Evolutionary conservation across 257 asterid species (phyloP), one percentile per base, ranked within the genome.

Genomic region (Solanum arcanum): DNA sequence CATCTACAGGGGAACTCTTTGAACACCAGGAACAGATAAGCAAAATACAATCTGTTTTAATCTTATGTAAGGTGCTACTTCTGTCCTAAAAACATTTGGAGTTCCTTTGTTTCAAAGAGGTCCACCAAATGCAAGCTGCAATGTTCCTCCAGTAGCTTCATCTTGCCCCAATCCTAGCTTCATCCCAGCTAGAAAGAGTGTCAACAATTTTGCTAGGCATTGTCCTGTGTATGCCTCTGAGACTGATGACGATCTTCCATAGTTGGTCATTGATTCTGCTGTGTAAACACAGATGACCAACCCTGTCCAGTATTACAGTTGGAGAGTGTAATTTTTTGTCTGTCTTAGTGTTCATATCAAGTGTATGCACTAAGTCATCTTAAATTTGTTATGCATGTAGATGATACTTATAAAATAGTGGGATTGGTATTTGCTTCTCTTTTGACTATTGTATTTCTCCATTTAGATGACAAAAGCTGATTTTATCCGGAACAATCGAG

Each of bases 401-500:
- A 86, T 87, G 23, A 82, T 74, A 85, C 73, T 88, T 42, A 23
- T 77, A 84, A 72, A 76, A n/a, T 49, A 9, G 60, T 90, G 52
- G 73, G 76, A 75, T 86, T 44, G 83, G 82, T 37, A 75, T 15
- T 21, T 44, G 82, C 46, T 81, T 85, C 52, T 64, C 78, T 86
- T 90, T 87, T 91, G 91, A 91, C 56, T 70, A 83, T 90, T 91
- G 91, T 84, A 84, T 92, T 91, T 91, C 88, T 86, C 85, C 86
- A 16, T 90, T 85, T 88, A 97, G 99, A 97, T 97, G 99, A 90
- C 94, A 83, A 97, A 97, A 93, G 97, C 96, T 90, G 99, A 96
- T 91, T 97, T 97, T 92, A 92, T 97, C 90, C 95, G 99, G 91
- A 97, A 97, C 92, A 97, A 97, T 89, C 98, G 99, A 69, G 99